Percentiles rank a stretch among this genome's conserved stretches.
Conservation (phyloP, 352 stramenopile genomes). For the Nothophytophthora sp. region DNA sequence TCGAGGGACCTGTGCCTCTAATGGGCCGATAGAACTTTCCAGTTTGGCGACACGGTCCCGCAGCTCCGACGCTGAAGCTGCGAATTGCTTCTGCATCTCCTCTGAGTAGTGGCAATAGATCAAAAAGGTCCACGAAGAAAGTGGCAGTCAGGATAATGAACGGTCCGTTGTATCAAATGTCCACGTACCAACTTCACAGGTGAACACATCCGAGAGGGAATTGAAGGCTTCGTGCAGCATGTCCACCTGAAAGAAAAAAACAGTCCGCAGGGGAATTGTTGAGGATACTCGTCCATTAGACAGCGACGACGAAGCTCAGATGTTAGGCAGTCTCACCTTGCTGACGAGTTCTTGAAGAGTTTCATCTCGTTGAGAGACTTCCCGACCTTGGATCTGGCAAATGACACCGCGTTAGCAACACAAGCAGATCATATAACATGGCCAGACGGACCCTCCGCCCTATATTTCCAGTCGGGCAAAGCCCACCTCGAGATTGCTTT, state of each 20-base stretch:
- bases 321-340: conserved; percentile 28
- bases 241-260: too few relatives aligned
- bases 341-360: conserved; percentile 39
- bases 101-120: conserved; percentile 19
- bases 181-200: conserved; percentile 44
- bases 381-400: conserved; percentile 43
- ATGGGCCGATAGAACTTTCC: conserved; percentile 29
- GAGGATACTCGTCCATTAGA: not conserved
- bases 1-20: conserved; percentile 35
- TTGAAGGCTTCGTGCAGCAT: conserved; percentile 56
- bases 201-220: conserved; percentile 59
- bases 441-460: too few relatives aligned
- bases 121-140: not conserved
- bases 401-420: not conserved
- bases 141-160: not conserved
- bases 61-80: conserved; percentile 18
- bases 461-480: too few relatives aligned
- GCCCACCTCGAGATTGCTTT: conserved; percentile 53
- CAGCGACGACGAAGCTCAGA: not conserved
- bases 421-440: not conserved
- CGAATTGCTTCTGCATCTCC: conserved; percentile 34
- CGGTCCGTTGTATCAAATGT: too few relatives aligned
- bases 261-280: too few relatives aligned
- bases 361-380: conserved; percentile 51
- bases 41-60: conserved; percentile 32